Percentiles rank a stretch among this genome's conserved stretches.
Evolutionary conservation across 2,329 filamentous ascomycete species (phyloP).

Genomic region (Bisporella sp.): DNA sequence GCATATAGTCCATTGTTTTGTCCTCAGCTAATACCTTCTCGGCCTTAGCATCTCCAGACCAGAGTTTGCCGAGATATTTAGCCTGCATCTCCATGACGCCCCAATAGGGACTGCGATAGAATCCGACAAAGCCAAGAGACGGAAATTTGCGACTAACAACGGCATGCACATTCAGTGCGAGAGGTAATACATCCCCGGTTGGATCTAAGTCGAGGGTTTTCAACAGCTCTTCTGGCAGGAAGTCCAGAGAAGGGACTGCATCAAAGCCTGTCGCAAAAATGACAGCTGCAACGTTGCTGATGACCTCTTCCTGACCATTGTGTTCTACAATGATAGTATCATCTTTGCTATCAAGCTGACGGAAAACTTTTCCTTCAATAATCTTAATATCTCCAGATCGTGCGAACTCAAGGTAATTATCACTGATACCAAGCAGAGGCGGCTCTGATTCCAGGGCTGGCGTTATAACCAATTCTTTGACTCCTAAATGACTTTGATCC

Average conservation of each 20-base stretch:
- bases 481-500: constrained; percentile 43
- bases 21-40: constrained; percentile 19
- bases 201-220: constrained; percentile 50
- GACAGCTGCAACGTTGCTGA: constrained; percentile 57
- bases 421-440: constrained; percentile 61
- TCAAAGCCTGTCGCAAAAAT: constrained; percentile 73
- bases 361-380: constrained; percentile 25
- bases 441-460: constrained; percentile 34
- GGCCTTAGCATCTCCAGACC: constrained; percentile 33
- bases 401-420: constrained; percentile 68
- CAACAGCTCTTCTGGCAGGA: constrained; percentile 51
- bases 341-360: neutral
- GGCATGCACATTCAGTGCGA: constrained; percentile 62
- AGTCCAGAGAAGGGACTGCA: constrained; percentile 55
- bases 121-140: constrained; percentile 70
- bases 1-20: constrained; percentile 18
- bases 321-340: constrained; percentile 22
- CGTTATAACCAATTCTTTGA: constrained; percentile 26
- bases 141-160: constrained; percentile 54
- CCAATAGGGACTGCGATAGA: constrained; percentile 82
- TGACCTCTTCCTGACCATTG: constrained; percentile 19
- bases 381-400: constrained; percentile 51
- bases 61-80: constrained; percentile 55
- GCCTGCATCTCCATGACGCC: constrained; percentile 84
- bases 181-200: constrained; percentile 38